These are phyloP conservation scores for Boletus semigastroideus DNA, from an alignment of 1,284 basidiomycete genomes.

Conservation along the genomic window DNA sequence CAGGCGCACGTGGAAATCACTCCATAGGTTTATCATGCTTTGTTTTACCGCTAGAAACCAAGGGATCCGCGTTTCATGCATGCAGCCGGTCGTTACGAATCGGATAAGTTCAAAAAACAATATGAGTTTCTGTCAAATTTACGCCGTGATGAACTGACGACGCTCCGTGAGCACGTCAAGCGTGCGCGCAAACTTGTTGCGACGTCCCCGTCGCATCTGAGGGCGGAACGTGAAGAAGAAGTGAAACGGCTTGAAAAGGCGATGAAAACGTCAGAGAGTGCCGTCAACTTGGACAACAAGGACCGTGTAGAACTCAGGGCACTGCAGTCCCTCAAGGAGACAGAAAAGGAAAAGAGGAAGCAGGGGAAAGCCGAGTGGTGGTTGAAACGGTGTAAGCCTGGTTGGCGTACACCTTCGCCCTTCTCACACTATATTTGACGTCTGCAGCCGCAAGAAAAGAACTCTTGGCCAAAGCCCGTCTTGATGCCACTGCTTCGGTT, in stretches of 20 bases:
- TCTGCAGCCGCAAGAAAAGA: constrained; percentile 73
- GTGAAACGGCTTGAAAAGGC: constrained; percentile 75
- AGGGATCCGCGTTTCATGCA: constrained; percentile 91
- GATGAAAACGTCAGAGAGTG: constrained; percentile 75
- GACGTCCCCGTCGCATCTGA: constrained; percentile 64
- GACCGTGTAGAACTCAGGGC: constrained; percentile 72
- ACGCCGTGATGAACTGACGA: constrained; percentile 66
- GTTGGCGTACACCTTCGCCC: neutral
- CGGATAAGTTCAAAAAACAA: constrained; percentile 67
- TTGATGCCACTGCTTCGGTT: constrained; percentile 69
- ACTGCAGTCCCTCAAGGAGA: constrained; percentile 55
- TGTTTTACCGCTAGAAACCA: constrained; percentile 50
- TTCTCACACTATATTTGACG: neutral
- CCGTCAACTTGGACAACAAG: constrained; percentile 72
- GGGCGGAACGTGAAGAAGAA: constrained; percentile 68
- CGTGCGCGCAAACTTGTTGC: constrained; percentile 68
- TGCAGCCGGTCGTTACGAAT: constrained; percentile 70
- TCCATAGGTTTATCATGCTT: neutral
- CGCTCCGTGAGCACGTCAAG: constrained; percentile 65
- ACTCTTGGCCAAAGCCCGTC: constrained; percentile 69
- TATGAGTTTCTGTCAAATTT: constrained; percentile 80
- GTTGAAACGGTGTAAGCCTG: constrained; percentile 78
- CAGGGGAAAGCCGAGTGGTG: constrained; percentile 84
- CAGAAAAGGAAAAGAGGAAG: constrained; percentile 73
- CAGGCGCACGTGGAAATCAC: neutral